A percentile compares a stretch with the other conserved stretches of the same genome.
phyloP scores from a whole-genome alignment of 805 yeast species.

The Myxozyma kluyveri region DNA sequence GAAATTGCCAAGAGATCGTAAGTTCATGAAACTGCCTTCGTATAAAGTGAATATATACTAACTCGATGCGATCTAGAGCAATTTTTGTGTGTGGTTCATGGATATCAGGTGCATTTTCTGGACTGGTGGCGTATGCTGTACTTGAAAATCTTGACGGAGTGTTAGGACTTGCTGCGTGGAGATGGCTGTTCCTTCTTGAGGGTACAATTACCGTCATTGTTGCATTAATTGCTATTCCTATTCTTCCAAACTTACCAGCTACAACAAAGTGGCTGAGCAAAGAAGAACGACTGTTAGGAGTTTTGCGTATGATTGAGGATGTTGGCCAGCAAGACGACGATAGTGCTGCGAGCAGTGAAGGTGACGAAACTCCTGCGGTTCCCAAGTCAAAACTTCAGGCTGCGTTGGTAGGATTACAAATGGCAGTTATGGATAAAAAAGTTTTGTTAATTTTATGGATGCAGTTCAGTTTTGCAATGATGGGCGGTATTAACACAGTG shows the following conservation, averaged over 20 bases:
- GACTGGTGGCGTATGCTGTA: constrained; percentile 56
- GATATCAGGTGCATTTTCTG: constrained; percentile 53
- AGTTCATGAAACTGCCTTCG: not conserved
- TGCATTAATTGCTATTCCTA: constrained; percentile 47
- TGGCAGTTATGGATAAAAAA: constrained; percentile 32
- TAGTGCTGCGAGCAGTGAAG: constrained; percentile 9
- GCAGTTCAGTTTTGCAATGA: constrained; percentile 49
- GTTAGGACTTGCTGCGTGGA: constrained; percentile 50
- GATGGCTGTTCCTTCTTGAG: constrained; percentile 56
- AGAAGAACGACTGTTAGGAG: constrained; percentile 47
- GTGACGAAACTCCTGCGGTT: not conserved
- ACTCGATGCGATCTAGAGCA: constrained; percentile 33
- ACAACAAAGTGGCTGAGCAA: constrained; percentile 48
- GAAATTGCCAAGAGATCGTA: constrained; percentile 50
- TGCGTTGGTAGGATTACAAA: constrained; percentile 13
- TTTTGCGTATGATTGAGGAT: constrained; percentile 42
- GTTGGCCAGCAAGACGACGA: constrained; percentile 44
- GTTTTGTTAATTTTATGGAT: constrained; percentile 28
- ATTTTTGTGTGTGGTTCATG: constrained; percentile 51
- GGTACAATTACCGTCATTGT: constrained; percentile 51
- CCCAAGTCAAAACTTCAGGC: constrained; percentile 4
- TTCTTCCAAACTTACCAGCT: constrained; percentile 54
- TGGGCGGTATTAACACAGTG: constrained; percentile 53
- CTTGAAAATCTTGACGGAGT: constrained; percentile 45
- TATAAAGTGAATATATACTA: not conserved